A percentile compares a stretch with the other conserved stretches of the same genome.
phyloP scores from a whole-genome alignment of 2,329 filamentous ascomycete genomes.

The Fusarium tjaetaba region DNA sequence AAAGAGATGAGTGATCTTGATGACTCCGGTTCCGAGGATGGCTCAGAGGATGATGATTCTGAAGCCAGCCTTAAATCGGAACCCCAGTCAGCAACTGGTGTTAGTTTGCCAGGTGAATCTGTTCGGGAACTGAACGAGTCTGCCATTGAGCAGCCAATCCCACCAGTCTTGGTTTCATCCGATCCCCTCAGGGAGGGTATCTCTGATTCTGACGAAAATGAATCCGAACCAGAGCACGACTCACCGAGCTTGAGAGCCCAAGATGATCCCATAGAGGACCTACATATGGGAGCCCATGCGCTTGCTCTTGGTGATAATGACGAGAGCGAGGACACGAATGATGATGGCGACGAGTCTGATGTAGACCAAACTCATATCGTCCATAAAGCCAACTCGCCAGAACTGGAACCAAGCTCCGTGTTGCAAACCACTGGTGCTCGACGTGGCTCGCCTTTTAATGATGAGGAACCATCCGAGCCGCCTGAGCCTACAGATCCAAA shows the following conservation, averaged over 20 bases:
- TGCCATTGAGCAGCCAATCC: not conserved
- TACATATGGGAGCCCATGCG: not conserved
- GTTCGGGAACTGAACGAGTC: not conserved
- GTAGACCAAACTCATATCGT: not conserved
- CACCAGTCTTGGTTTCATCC: not conserved
- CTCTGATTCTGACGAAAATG: not conserved
- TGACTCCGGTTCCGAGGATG: conserved; percentile 1
- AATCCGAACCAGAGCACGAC: conserved; percentile 2
- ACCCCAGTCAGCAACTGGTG: not conserved
- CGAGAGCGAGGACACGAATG: not conserved
- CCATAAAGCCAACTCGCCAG: not conserved
- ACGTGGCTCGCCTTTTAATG: not conserved
- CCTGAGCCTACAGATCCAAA: not conserved
- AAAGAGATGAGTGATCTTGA: not conserved
- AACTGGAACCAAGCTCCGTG: not conserved
- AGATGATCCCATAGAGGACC: not conserved
- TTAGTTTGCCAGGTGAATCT: not conserved
- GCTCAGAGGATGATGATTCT: conserved; percentile 2
- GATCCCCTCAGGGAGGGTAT: not conserved
- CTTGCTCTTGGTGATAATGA: not conserved
- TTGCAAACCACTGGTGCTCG: not conserved
- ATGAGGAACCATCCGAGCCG: not conserved
- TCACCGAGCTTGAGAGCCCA: not conserved
- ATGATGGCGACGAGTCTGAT: not conserved
- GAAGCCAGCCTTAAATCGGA: not conserved